Conservation (phyloP, 176 grass and related monocot species). For the Eleusine indica region DNA sequence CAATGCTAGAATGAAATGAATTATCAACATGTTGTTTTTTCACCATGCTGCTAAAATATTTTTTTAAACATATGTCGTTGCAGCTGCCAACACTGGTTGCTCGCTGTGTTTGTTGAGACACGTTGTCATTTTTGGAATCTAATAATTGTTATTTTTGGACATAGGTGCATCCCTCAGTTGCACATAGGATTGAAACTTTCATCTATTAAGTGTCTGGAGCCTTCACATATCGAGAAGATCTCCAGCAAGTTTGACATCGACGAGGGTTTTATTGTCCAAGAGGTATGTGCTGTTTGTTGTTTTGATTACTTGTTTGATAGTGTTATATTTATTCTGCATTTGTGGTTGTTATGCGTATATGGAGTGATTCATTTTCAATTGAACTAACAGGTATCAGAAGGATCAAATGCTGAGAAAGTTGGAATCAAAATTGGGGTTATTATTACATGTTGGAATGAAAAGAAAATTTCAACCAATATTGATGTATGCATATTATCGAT, state of each 20-base stretch:
- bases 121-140: not conserved
- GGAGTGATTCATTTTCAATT: not conserved
- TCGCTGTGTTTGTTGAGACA: not conserved
- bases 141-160: constrained; percentile 1
- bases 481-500: not conserved
- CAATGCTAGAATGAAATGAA: too few relatives aligned
- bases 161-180: not conserved
- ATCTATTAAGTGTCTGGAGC: not conserved
- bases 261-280: not conserved
- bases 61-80: too few relatives aligned
- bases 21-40: too few relatives aligned
- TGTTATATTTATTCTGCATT: not conserved
- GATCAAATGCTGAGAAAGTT: constrained; percentile 17
- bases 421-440: constrained; percentile 11
- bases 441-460: not conserved
- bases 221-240: not conserved
- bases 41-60: too few relatives aligned
- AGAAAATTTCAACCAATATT: not conserved
- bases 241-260: not conserved
- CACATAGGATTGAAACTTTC: not conserved
- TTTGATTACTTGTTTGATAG: not conserved
- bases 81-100: too few relatives aligned
- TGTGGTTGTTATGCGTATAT: not conserved
- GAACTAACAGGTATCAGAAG: not conserved
- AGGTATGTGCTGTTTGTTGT: not conserved